A percentile compares a stretch with the other conserved stretches of the same genome.
Conservation (phyloP, 2,329 filamentous ascomycete genomes). For the Sclerotiophoma versabilis region DNA sequence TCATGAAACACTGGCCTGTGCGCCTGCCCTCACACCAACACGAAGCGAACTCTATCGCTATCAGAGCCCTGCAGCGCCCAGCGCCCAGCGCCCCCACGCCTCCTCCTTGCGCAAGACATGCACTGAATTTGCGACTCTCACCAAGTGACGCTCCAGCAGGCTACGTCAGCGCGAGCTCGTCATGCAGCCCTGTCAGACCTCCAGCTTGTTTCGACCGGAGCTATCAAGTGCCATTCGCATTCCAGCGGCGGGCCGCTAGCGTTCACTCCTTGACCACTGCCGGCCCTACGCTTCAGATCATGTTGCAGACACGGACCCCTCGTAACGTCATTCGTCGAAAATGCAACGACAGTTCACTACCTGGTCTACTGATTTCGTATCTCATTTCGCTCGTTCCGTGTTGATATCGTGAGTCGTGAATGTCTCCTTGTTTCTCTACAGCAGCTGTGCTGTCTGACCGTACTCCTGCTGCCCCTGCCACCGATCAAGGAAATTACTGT, state of each 20-base stretch:
- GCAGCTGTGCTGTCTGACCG: slow-evolving; percentile 6
- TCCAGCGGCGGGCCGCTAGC: slow-evolving; percentile 9
- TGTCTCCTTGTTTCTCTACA: background rate
- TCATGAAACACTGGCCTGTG: slow-evolving; percentile 15
- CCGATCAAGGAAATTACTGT: background rate
- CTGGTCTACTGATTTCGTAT: background rate
- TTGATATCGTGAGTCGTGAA: slow-evolving; percentile 3
- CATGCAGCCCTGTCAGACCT: slow-evolving; percentile 2
- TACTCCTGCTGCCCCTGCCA: slow-evolving; percentile 11
- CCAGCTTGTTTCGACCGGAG: slow-evolving; percentile 4
- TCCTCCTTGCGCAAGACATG: slow-evolving; percentile 3
- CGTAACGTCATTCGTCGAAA: slow-evolving; percentile 11
- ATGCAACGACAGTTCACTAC: slow-evolving; percentile 1
- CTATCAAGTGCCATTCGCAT: slow-evolving; percentile 12
- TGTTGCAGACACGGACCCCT: slow-evolving; percentile 11
- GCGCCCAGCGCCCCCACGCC: slow-evolving; percentile 3
- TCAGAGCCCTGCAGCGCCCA: background rate
- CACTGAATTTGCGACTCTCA: background rate
- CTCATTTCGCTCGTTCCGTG: background rate
- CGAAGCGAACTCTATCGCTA: slow-evolving; percentile 5
- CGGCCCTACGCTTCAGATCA: slow-evolving; percentile 13
- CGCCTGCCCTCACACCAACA: background rate
- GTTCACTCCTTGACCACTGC: slow-evolving; percentile 8
- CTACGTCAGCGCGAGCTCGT: slow-evolving; percentile 1
- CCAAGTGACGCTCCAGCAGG: background rate